Base-by-base conservation (phyloP, 2,329 filamentous ascomycete genomes). In the Graphiopsis chlorocephala region DNA sequence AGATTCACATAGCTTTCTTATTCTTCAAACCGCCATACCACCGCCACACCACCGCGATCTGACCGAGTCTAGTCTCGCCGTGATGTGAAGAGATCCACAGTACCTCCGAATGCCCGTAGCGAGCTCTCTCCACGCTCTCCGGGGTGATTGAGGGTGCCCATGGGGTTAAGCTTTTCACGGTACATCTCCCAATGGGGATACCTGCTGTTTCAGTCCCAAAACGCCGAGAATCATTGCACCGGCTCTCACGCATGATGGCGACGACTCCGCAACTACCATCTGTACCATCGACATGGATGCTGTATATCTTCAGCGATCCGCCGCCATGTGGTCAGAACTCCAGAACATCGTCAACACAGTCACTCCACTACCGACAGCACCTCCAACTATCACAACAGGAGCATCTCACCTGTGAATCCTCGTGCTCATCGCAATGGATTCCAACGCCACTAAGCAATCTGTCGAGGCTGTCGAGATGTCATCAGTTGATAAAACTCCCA, bases 401-500 rank as follows among this genome's bases (percentile, higher is more conserved):
- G 26, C 28, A 28, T 50, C 35, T 64, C 25, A 45, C 42, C 55
- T 29, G 35, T 64, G 62, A 64, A 59, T 53, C 62, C 50, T 59
- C 47, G 48, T 45, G 57, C 48, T 57, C 48, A 42, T 63, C 38
- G n/a, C 64, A 57, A 66, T 66, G 65, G 53, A 28, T 48, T 61
- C 65, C 48, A 64, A 61, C 50, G 28, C 38, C 52, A 66, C 28
- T 25, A 66, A 65, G 50, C 33, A 57, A 28, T 38, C 48, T 20
- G 38, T 52, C 25, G 65, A 66, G 50, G 52, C 61, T 20, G 38
- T 64, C 28, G 50, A 62, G 47, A 62, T 62, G 60, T 29, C 59
- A 35, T 59, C 60, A 23, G 45, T 63, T 55, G 68, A 70, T 35
- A 72, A 72, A 60, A 57, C 47, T 14, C 31, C 48, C 33, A 55